phyloP scores from a whole-genome alignment of 139 green algal genomes.

The Picochlorum costavermella region DNA sequence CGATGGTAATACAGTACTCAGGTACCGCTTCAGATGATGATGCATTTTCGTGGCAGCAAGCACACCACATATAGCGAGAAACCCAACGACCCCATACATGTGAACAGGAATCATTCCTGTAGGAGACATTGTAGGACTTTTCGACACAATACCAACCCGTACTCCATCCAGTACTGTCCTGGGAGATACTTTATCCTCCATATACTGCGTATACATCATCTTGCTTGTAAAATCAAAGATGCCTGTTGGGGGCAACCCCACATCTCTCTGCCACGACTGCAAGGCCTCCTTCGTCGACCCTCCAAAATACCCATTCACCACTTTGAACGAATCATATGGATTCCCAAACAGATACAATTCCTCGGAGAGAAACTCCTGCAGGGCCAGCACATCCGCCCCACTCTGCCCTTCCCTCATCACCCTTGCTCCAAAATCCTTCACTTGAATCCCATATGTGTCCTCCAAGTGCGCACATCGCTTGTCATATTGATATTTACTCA shows the following conservation, averaged over 20 bases:
- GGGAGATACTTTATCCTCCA: constrained; percentile 9
- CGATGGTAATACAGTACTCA: neutral
- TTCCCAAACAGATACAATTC: constrained; percentile 13
- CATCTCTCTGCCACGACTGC: constrained; percentile 23
- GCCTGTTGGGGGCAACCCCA: constrained; percentile 12
- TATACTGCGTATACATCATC: constrained; percentile 14
- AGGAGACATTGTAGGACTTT: neutral
- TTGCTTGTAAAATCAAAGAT: constrained; percentile 18
- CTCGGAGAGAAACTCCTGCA: constrained; percentile 23
- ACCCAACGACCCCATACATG: too few relatives aligned
- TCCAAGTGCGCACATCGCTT: constrained; percentile 7
- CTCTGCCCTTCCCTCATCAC: constrained; percentile 15
- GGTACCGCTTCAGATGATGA: too few relatives aligned
- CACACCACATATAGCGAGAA: too few relatives aligned
- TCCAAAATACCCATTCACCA: constrained; percentile 26
- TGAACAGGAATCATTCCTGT: neutral
- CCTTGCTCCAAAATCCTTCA: constrained; percentile 25
- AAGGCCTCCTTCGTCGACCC: constrained; percentile 19
- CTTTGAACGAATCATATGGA: neutral
- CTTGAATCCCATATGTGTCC: constrained; percentile 2
- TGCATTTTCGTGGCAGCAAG: too few relatives aligned
- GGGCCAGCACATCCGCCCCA: constrained; percentile 22
- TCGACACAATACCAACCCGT: neutral
- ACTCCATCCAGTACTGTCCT: neutral
- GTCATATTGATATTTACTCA: constrained; percentile 22